phyloP scores from a whole-genome alignment of 208 protist genomes.

The Trypanosoma rangeli region DNA sequence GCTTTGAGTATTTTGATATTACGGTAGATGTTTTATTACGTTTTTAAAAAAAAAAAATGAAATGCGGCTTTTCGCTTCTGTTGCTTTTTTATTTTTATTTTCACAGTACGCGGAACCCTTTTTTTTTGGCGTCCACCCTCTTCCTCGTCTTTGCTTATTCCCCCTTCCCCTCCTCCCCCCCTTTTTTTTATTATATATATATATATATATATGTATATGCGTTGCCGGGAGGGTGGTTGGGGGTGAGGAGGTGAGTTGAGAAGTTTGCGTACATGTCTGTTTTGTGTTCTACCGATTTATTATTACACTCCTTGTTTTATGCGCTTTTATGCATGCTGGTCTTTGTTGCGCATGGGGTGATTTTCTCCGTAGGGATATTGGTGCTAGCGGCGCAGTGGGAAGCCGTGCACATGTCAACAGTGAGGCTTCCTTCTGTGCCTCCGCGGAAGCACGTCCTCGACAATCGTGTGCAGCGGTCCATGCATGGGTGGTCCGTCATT shows the following conservation, averaged over 20 bases:
- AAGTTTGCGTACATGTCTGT: no score
- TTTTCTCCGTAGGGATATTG: no score
- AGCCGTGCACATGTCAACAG: not conserved
- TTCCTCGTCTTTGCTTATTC: constrained; percentile 8
- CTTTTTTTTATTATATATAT: no score
- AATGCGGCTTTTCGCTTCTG: no score
- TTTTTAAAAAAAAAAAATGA: no score
- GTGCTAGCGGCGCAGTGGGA: no score
- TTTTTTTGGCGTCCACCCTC: constrained; percentile 12
- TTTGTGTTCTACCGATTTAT: not conserved
- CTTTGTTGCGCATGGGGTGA: no score
- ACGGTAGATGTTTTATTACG: constrained; percentile 4
- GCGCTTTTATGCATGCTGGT: no score
- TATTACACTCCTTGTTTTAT: not conserved
- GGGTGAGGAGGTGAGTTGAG: no score
- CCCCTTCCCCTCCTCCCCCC: constrained; percentile 2
- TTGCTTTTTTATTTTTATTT: not conserved
- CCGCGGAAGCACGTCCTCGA: constrained; percentile 5
- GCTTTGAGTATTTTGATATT: not conserved
- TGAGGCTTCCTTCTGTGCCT: not conserved
- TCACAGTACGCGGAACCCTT: not conserved
- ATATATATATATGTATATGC: not conserved
- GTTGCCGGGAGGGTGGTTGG: no score
- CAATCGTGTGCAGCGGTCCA: constrained; percentile 19
- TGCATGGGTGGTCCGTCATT: constrained; percentile 68